Base-by-base conservation (phyloP, 805 yeast species). In the Starmerella potacharoeniae region DNA sequence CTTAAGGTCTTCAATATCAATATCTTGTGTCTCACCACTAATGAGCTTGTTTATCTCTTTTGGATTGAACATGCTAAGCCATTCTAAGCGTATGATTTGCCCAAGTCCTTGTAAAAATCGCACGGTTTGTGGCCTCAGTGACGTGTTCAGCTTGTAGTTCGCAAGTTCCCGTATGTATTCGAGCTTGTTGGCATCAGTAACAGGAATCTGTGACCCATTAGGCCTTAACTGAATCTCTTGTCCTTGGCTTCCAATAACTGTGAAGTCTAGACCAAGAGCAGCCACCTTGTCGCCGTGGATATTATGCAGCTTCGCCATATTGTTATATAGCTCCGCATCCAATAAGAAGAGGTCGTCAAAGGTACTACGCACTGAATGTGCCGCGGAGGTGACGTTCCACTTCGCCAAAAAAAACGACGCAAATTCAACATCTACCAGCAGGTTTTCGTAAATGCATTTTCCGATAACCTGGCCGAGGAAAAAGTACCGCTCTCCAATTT, bases 11-110 rank as follows among this genome's bases (percentile, higher is more conserved):
- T 75, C 73, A 4, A 90, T 67, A 65, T 88, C 80, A 9, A 93
- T 77, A 53, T 81, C 84, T 48, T 76, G 75, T 50, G 78, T 77
- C 8, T 86, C 90, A 5, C 95, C 96, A 16, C 93, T 80, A 2
- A 88, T 81, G n/a, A 91, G 72, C 74, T 81, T 80, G 66, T 89
- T 95, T 14, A 93, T 69, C 64, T 93, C 97, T 39, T 72, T 72
- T 0, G 95, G 83, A 64, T 86, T 87, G 71, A 91, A 93, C 83
- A 91, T 80, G 29, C 78, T 77, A 47, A 91, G 72, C 96, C 96
- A 88, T 40, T 75, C 75, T 1, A 83, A 80, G 10, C 82, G 75
- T 31, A 93, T 81, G 17, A 91, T 73, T 54, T 77, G 77, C 60
- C 76, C 77, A 49, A 93, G 66, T 0, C 98, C 98, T 13, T 73